These are phyloP conservation scores for Ceratocystis papillata DNA, from an alignment of 2,329 filamentous ascomycete genomes.

Conservation along the genomic window DNA sequence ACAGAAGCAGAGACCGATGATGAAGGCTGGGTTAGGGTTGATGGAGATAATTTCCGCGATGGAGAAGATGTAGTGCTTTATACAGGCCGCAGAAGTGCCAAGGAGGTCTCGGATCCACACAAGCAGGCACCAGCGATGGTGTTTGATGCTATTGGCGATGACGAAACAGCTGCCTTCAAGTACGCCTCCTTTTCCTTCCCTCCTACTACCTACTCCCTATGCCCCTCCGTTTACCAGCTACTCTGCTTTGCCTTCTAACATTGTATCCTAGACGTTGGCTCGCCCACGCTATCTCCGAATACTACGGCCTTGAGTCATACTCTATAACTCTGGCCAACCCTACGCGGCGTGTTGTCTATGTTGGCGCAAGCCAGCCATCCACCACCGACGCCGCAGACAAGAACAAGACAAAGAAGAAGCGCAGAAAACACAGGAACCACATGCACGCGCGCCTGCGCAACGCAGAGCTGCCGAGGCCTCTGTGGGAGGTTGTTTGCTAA, in stretches of 20 bases:
- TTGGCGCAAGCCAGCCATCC: constrained; percentile 44
- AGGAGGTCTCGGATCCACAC: constrained; percentile 19
- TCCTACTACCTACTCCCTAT: constrained; percentile 5
- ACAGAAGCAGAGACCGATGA: constrained; percentile 52
- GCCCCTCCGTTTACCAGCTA: background rate
- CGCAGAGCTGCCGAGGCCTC: constrained; percentile 45
- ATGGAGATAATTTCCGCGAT: constrained; percentile 49
- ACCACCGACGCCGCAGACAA: background rate
- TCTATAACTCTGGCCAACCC: constrained; percentile 63
- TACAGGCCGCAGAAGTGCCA: background rate
- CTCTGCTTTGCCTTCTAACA: constrained; percentile 24
- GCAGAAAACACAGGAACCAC: constrained; percentile 28
- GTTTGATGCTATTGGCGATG: constrained; percentile 67
- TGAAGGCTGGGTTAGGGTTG: constrained; percentile 82
- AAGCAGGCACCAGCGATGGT: constrained; percentile 51
- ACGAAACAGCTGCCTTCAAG: constrained; percentile 71
- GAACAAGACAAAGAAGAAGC: constrained; percentile 32
- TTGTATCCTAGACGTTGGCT: constrained; percentile 63
- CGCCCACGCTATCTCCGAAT: constrained; percentile 80
- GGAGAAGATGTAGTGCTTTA: background rate
- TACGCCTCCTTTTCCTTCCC: constrained; percentile 36
- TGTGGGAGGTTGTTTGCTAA: constrained; percentile 52
- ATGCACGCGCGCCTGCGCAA: constrained; percentile 25
- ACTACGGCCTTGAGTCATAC: constrained; percentile 80
- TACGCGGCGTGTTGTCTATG: constrained; percentile 67